These are phyloP conservation scores for Cyclotella sp. DNA, from an alignment of 108 stramenopile species.

Conservation along the genomic window DNA sequence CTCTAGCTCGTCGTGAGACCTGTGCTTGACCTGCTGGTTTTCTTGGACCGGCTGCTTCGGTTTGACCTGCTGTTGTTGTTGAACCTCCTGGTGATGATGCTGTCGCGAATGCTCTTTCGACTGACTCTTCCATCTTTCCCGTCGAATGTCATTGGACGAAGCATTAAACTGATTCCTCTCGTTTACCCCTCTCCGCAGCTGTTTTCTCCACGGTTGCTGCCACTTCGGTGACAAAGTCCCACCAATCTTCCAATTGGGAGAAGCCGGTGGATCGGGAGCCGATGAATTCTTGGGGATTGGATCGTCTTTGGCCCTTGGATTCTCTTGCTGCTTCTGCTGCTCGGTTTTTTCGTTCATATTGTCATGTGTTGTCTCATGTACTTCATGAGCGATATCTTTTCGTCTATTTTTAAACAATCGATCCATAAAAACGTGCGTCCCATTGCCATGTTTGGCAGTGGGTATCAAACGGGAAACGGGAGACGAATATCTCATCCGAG, in stretches of 20 bases:
- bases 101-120: neutral
- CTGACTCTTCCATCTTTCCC: too few species aligned
- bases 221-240: neutral
- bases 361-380: neutral
- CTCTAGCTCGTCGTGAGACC: neutral
- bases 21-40: neutral
- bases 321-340: neutral
- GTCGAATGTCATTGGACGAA: too few species aligned
- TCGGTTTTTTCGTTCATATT: neutral
- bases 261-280: constrained; percentile 6
- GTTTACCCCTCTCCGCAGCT: neutral
- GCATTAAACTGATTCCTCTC: neutral
- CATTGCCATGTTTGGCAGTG: constrained; percentile 25
- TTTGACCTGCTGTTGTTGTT: neutral
- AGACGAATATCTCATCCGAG: neutral
- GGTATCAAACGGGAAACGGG: neutral
- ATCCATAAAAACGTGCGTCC: constrained; percentile 20
- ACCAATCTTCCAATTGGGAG: neutral
- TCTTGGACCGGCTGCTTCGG: neutral
- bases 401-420: constrained; percentile 22
- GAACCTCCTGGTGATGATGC: neutral
- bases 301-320: too few species aligned
- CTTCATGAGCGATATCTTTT: neutral
- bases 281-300: neutral
- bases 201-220: neutral